A percentile compares a stretch with the other conserved stretches of the same genome.
phyloP scores from a whole-genome alignment of 148 eudicot genomes.

The Rhododendron vialii region DNA sequence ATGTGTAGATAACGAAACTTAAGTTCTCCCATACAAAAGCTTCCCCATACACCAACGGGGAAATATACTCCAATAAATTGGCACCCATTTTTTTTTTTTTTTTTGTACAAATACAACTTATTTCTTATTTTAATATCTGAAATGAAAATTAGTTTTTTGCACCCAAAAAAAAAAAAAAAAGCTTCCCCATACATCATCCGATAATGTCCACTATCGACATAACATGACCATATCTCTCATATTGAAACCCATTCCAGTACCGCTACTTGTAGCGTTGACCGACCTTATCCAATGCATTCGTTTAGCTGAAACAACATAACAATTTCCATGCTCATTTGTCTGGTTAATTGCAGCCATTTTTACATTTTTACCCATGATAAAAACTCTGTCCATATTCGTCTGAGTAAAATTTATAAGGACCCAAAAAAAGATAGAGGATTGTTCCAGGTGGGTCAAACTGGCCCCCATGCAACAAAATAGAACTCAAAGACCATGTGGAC shows the following conservation, averaged over 20 bases:
- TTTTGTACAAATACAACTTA: too few species aligned
- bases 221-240: neutral
- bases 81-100: too few species aligned
- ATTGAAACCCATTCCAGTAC: neutral
- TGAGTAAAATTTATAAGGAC: neutral
- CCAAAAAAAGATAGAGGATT: neutral
- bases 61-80: too few species aligned
- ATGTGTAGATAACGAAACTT: too few species aligned
- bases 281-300: neutral
- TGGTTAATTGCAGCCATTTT: neutral
- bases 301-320: neutral
- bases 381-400: too few species aligned
- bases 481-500: conserved; percentile 8
- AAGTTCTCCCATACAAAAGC: neutral
- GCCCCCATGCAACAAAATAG: too few species aligned
- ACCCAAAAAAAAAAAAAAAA: too few species aligned
- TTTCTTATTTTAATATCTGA: too few species aligned
- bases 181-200: neutral
- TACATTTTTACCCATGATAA: neutral
- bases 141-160: too few species aligned
- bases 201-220: too few species aligned
- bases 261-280: neutral
- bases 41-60: neutral
- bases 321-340: neutral
- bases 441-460: neutral